Base-by-base conservation (phyloP, 345 rosid genomes). In the Aurinia saxatilis region DNA sequence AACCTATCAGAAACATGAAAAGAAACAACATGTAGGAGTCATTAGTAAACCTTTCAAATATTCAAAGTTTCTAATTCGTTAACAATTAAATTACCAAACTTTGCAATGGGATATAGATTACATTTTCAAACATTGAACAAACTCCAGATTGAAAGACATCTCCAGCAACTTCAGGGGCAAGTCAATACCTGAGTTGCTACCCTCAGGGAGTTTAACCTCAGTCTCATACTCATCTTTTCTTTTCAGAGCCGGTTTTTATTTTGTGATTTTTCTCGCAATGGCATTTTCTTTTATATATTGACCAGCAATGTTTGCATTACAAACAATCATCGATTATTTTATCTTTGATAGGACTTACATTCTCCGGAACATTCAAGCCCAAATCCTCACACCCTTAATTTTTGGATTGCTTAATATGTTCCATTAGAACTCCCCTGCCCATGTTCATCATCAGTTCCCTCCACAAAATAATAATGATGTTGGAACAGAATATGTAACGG, bases 121-220 rank as follows among this genome's bases (percentile, higher is more conserved):
- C 99, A 95, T 79, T 66, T 39, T 80, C 81, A 75, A 92, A 92
- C 68, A 90, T 80, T 34, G 83, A 71, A 77, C 88, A 65, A 92
- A 92, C 66, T 87, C 90, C 35, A 87, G 42, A 89, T 59, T 89
- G 99, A 56, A 93, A 68, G 51, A 80, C 84, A 27, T 77, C 68
- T 35, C 96, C 99, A 53, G 61, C 82, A 73, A 72, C 70, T 63
- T 84, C 78, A 49, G 83, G 49, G 81, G 53, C 38, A 93, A 62
- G 40, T 87, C 88, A 62, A 82, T 41, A 18, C 87, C 91, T 76
- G 79, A 77, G 70, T 37, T 25, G 42, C 65, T 73, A 31, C 88
- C 85, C 39, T 57, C 64, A 53, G 95, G 96, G 75, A 82, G 60
- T 51, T 55, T 55, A 6, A 6, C 6, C 31, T 27, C 2, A 27